Base-by-base conservation (phyloP, 2,329 filamentous ascomycete species). In the Beauveria sp. region DNA sequence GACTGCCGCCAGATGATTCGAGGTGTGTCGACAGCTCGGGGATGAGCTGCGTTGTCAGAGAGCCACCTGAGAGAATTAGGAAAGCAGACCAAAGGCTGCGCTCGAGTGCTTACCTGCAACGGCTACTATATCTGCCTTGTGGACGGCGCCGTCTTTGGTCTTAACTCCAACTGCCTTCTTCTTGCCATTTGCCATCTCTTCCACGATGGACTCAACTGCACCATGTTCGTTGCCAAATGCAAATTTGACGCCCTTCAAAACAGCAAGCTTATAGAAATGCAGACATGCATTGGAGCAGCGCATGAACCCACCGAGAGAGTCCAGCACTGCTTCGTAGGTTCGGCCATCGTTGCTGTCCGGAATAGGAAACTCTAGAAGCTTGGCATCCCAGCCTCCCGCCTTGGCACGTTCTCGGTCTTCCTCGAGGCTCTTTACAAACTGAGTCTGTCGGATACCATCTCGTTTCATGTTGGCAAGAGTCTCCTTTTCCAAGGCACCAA, bases 21-120 rank as follows among this genome's bases (percentile, higher is more conserved):
- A 72, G 65, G 24, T 70, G 68, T 28, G 70, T 70, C 26, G 67
- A 66, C 38, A 72, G 58, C 18, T 69, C 66, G 2, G 69, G 68
- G 12, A 72, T 59, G 12, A 72, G 61, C 51, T 72, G 70, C 2
- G 71, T 72, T 0, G 71, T 71, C 57, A 70, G 72, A 1, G 71
- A 71, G 6, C 70, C 71, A 26, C 71, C 71, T 72, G 14, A 3
- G 7, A 58, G 43, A 18, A 16, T 61, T 50, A 55, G 60, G 28
- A 49, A 31, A 22, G 3, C 2, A 18, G 10, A 42, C 18, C 4
- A 12, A 3, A 20, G n/a, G n/a, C 3, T 22, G 16, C 22, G 1
- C 8, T 4, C 12, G 3, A 1, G 3, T 9, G 1, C 65, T 62
- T 64, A 69, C 70, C 70, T 18, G 69, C 69, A 52, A 70, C 65